phyloP scores from a whole-genome alignment of 2,329 filamentous ascomycete genomes.

The Colletotrichum acutatum region DNA sequence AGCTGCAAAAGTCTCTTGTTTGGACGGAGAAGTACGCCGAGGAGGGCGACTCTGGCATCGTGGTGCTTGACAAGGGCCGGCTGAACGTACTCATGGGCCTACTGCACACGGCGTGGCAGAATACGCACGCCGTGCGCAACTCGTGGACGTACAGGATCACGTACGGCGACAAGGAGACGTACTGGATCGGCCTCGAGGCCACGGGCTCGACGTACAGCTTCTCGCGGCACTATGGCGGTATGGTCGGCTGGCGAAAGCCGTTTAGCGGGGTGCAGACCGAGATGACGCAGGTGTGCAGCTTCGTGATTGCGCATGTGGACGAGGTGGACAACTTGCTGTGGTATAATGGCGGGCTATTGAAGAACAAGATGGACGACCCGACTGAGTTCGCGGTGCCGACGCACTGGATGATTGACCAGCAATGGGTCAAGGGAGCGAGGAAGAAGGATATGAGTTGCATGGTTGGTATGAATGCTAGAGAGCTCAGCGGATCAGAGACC shows the following conservation, averaged over 20 bases:
- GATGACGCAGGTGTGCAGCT: conserved; percentile 49
- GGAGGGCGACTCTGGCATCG: conserved; percentile 54
- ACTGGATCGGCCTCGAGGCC: conserved; percentile 57
- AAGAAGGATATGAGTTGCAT: conserved; percentile 53
- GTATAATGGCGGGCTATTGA: conserved; percentile 56
- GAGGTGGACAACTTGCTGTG: conserved; percentile 49
- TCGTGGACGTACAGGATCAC: conserved; percentile 52
- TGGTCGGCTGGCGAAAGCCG: conserved; percentile 48
- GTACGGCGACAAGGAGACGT: conserved; percentile 59
- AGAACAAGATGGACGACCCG: conserved; percentile 48
- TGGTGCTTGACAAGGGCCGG: conserved; percentile 53
- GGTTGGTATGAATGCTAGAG: conserved; percentile 36
- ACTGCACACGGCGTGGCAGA: conserved; percentile 57
- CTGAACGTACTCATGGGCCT: conserved; percentile 50
- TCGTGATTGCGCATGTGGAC: conserved; percentile 55
- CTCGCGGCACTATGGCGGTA: conserved; percentile 53
- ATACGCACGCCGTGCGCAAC: conserved; percentile 51
- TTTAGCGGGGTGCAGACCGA: not conserved
- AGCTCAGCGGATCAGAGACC: conserved; percentile 24
- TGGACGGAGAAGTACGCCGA: conserved; percentile 54
- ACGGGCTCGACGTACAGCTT: conserved; percentile 51
- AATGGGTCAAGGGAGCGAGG: conserved; percentile 47
- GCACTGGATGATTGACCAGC: conserved; percentile 53
- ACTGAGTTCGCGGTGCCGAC: conserved; percentile 48
- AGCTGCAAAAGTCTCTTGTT: conserved; percentile 48